phyloP scores from a whole-genome alignment of 208 protist species.

The Wallacemonas collosoma region DNA sequence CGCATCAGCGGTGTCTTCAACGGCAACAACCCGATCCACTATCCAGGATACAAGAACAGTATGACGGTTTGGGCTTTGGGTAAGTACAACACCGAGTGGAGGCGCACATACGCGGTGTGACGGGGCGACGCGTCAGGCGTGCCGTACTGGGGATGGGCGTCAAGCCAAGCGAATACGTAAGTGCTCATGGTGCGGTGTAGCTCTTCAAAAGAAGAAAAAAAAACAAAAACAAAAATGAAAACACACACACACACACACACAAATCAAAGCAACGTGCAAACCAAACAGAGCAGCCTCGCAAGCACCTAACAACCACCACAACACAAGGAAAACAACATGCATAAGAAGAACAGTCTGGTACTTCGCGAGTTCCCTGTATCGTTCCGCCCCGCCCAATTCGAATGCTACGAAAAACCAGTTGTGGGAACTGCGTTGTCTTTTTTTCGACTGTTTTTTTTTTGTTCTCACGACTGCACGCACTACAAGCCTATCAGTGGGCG shows the following conservation, averaged over 20 bases:
- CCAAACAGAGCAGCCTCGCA: too few relatives aligned
- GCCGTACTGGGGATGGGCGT: too few relatives aligned
- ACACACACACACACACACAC: neutral
- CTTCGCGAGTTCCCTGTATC: too few relatives aligned
- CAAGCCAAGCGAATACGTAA: neutral
- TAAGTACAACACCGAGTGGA: constrained; percentile 76
- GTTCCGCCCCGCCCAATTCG: too few relatives aligned
- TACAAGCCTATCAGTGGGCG: neutral
- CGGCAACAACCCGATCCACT: constrained; percentile 97
- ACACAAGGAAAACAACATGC: too few relatives aligned
- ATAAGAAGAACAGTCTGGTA: too few relatives aligned
- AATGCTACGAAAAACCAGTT: too few relatives aligned
- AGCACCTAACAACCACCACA: too few relatives aligned
- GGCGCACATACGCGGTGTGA: constrained; percentile 37
- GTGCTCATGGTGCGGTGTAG: neutral
- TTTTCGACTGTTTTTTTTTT: too few relatives aligned
- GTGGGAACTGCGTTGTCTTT: too few relatives aligned
- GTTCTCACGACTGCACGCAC: too few relatives aligned
- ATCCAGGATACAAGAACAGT: constrained; percentile 95
- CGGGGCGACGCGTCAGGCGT: neutral
- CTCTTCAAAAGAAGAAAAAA: neutral
- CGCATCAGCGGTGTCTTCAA: constrained; percentile 98
- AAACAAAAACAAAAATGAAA: neutral
- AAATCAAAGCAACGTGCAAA: neutral
- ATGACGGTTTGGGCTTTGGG: constrained; percentile 98